Conservation (phyloP, 148 eudicot genomes). For the Rhododendron mucronatum region DNA sequence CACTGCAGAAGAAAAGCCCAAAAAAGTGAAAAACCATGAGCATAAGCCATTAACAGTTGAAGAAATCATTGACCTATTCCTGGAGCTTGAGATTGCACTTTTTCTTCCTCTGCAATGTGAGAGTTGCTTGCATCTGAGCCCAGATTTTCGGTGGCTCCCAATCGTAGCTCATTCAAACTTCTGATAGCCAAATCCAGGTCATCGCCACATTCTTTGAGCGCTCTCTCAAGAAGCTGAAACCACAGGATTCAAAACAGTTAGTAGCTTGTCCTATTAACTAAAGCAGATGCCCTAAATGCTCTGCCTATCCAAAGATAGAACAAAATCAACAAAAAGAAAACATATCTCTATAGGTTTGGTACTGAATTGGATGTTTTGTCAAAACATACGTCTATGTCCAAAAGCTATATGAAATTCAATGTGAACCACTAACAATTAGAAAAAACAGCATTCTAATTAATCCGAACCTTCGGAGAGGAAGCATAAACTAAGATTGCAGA, state of each 20-base stretch:
- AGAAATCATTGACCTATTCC: slow-evolving; percentile 21
- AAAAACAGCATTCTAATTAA: neutral
- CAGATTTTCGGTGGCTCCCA: slow-evolving; percentile 41
- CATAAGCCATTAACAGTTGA: neutral
- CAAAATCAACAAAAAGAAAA: neutral
- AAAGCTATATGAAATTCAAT: neutral
- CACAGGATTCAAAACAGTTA: neutral
- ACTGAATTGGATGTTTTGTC: neutral
- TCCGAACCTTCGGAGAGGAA: neutral
- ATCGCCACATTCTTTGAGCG: slow-evolving; percentile 66
- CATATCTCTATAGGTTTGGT: neutral
- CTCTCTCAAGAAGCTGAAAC: slow-evolving; percentile 63
- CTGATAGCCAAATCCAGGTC: slow-evolving; percentile 76
- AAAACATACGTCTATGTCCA: neutral
- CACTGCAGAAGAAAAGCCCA: neutral
- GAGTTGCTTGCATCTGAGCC: slow-evolving; percentile 25
- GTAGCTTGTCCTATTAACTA: neutral
- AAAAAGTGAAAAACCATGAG: neutral
- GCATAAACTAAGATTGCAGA: neutral
- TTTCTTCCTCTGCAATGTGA: slow-evolving; percentile 30
- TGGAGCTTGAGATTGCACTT: slow-evolving; percentile 18
- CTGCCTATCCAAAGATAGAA: neutral
- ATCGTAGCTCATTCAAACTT: slow-evolving; percentile 65
- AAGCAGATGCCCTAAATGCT: neutral
- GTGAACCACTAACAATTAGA: neutral